Percentiles rank a stretch among this genome's conserved stretches.
Conservation (phyloP, 306 rosid genomes). For the Cyclanthera cordifolia region DNA sequence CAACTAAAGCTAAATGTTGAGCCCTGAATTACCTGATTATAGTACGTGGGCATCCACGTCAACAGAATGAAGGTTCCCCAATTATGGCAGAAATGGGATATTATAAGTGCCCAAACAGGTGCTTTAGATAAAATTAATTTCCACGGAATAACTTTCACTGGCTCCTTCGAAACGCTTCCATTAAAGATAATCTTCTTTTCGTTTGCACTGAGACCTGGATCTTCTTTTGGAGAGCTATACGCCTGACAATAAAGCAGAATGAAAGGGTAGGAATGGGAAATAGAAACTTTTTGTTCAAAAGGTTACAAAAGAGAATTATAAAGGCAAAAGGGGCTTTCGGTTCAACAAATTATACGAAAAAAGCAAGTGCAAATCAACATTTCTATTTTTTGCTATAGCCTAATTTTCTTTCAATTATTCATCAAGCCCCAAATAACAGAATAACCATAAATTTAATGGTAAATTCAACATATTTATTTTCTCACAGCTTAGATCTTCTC, state of each 20-base stretch:
- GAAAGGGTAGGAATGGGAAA: neutral
- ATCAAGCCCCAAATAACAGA: neutral
- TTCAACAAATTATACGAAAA: neutral
- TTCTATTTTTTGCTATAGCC: neutral
- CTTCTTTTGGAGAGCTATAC: slow-evolving; percentile 81
- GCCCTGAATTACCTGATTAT: slow-evolving; percentile 63
- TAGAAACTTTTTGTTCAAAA: neutral
- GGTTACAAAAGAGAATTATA: neutral
- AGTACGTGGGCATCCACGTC: slow-evolving; percentile 99
- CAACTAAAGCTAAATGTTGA: neutral
- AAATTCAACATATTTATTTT: neutral
- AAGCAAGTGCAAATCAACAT: neutral
- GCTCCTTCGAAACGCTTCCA: slow-evolving; percentile 59
- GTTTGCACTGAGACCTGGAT: slow-evolving; percentile 48
- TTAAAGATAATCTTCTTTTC: slow-evolving; percentile 62
- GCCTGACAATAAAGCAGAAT: slow-evolving; percentile 40
- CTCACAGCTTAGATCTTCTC: neutral
- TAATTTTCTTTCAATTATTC: neutral
- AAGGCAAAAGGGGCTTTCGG: neutral
- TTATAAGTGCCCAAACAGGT: slow-evolving; percentile 95
- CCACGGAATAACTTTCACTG: slow-evolving; percentile 82
- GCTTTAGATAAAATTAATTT: slow-evolving; percentile 77
- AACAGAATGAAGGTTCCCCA: slow-evolving; percentile 95
- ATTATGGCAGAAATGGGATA: slow-evolving; percentile 87
- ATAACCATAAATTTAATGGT: neutral